Conservation (phyloP, 352 stramenopile genomes). For the Phytophthora hybrid region DNA sequence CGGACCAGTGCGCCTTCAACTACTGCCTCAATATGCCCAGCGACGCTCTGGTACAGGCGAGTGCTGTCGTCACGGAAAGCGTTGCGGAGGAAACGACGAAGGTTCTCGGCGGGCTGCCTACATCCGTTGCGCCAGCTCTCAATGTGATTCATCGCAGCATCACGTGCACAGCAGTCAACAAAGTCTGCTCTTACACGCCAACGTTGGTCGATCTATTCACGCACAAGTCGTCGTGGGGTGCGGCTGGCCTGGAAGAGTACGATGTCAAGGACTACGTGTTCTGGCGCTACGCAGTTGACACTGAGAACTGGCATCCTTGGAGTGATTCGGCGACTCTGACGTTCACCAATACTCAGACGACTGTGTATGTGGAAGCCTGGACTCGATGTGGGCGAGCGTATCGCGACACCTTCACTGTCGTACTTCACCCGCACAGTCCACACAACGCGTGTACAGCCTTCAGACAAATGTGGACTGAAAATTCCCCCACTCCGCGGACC, state of each 20-base stretch:
- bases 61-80: constrained; percentile 2
- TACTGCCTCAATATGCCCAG: constrained; percentile 26
- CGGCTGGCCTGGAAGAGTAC: neutral
- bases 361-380: constrained; percentile 63
- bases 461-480: constrained; percentile 28
- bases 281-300: constrained; percentile 58
- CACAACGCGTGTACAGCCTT: constrained; percentile 21
- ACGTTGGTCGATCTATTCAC: constrained; percentile 19
- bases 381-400: constrained; percentile 52
- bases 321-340: constrained; percentile 8
- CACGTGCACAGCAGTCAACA: constrained; percentile 24
- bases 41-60: constrained; percentile 3
- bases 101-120: constrained; percentile 17
- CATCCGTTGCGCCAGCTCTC: neutral
- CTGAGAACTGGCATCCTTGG: constrained; percentile 22
- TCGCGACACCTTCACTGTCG: constrained; percentile 36
- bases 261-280: constrained; percentile 35
- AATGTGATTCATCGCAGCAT: constrained; percentile 28
- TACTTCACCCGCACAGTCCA: constrained; percentile 48
- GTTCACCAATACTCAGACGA: constrained; percentile 39
- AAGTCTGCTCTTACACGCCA: constrained; percentile 18
- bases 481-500: constrained; percentile 12
- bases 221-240: constrained; percentile 8
- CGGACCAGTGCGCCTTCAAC: constrained; percentile 24
- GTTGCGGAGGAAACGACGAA: constrained; percentile 7